Conservation (phyloP, 306 rosid species). For the Prunus mira region DNA sequence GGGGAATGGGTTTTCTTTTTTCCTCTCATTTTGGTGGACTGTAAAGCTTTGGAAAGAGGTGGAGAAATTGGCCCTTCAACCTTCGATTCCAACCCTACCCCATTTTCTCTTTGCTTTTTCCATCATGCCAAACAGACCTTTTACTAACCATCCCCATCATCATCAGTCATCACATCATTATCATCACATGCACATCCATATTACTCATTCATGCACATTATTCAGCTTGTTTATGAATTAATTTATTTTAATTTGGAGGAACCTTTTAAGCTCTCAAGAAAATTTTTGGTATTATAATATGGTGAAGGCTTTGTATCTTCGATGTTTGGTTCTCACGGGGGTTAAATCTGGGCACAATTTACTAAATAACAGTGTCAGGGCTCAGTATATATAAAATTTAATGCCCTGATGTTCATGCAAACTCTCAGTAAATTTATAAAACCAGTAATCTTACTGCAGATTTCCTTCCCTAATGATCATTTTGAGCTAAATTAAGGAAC, state of each 20-base stretch:
- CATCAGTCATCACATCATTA: neutral
- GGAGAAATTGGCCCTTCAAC: constrained; percentile 32
- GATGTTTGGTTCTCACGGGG: neutral
- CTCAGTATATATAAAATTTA: neutral
- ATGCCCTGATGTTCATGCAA: neutral
- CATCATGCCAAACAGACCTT: constrained; percentile 18
- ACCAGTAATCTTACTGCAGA: too few relatives aligned
- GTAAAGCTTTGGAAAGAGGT: constrained; percentile 22
- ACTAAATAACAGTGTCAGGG: constrained; percentile 4
- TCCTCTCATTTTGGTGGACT: constrained; percentile 35
- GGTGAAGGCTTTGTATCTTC: constrained; percentile 1
- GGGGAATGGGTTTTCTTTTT: constrained; percentile 12
- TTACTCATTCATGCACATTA: neutral
- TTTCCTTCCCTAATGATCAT: too few relatives aligned
- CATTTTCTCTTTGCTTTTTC: constrained; percentile 22
- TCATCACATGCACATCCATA: constrained; percentile 5
- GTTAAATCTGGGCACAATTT: constrained; percentile 5
- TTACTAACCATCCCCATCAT: constrained; percentile 14
- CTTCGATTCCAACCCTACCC: constrained; percentile 7
- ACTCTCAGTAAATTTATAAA: too few relatives aligned
- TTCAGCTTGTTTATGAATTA: neutral
- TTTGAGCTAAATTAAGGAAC: neutral
- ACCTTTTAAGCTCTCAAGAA: neutral
- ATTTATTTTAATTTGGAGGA: neutral
- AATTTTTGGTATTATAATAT: neutral